phyloP scores from a whole-genome alignment of 192 early-diverging fungal genomes.

The Coemansia sp. region DNA sequence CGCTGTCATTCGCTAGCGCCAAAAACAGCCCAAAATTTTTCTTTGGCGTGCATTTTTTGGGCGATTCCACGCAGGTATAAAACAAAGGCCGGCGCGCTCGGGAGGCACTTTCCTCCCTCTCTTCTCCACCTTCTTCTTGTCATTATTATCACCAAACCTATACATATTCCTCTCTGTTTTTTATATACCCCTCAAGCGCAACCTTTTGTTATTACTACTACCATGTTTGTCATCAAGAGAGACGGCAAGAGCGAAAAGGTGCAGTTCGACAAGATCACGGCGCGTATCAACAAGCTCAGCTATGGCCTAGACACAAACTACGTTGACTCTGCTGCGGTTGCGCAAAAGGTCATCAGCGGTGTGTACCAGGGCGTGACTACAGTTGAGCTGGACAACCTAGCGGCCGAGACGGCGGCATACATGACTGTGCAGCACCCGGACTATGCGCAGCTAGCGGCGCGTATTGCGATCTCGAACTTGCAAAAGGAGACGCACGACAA shows the following conservation, averaged over 20 bases:
- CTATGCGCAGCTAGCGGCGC: slow-evolving; percentile 93
- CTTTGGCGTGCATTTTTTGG: neutral
- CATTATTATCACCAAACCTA: slow-evolving; percentile 5
- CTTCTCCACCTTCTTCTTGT: neutral
- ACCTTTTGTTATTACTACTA: neutral
- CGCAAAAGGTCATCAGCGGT: slow-evolving; percentile 93
- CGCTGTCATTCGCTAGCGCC: neutral
- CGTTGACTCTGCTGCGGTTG: slow-evolving; percentile 85
- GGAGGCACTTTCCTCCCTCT: neutral
- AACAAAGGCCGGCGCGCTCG: neutral
- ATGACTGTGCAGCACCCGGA: slow-evolving; percentile 92
- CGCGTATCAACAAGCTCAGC: slow-evolving; percentile 91
- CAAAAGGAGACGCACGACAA: slow-evolving; percentile 79
- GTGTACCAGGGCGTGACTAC: slow-evolving; percentile 98
- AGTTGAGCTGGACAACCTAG: slow-evolving; percentile 94
- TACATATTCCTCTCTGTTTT: neutral
- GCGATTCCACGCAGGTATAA: neutral
- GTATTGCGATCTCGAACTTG: slow-evolving; percentile 95
- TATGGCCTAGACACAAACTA: slow-evolving; percentile 91
- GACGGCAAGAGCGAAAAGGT: slow-evolving; percentile 91
- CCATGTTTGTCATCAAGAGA: slow-evolving; percentile 55
- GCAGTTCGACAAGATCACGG: slow-evolving; percentile 95
- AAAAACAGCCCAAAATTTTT: neutral
- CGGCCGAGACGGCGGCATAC: slow-evolving; percentile 90
- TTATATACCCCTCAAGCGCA: neutral